Evolutionary conservation across 495 filamentous ascomycete genomes (phyloP).

Genomic region (Talaromyces liani): DNA sequence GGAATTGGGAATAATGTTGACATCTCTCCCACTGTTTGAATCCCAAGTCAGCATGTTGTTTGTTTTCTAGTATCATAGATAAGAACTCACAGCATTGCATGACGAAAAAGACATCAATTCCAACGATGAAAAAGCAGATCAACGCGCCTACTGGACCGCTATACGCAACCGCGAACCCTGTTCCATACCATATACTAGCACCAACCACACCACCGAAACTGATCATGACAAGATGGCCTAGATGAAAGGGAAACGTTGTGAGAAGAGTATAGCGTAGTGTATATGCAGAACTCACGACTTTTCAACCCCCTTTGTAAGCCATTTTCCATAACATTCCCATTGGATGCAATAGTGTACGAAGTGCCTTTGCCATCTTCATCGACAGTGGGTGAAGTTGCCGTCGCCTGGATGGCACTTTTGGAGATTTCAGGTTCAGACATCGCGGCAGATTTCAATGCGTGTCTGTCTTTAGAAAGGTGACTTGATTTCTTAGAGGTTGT

Average conservation of each 20-base stretch:
- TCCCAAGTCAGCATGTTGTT: neutral
- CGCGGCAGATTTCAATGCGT: too few relatives aligned
- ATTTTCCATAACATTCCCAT: neutral
- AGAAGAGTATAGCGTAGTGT: neutral
- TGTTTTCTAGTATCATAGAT: neutral
- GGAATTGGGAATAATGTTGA: constrained; percentile 47
- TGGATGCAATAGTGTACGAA: neutral
- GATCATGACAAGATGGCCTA: neutral
- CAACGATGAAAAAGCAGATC: constrained; percentile 56
- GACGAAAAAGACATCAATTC: constrained; percentile 57
- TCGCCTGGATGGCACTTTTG: neutral
- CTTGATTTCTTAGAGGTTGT: too few relatives aligned
- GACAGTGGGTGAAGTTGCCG: neutral
- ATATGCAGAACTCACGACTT: neutral
- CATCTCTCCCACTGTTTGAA: constrained; percentile 44
- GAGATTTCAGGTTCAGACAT: neutral
- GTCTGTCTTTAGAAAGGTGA: too few relatives aligned
- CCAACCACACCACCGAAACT: constrained; percentile 31
- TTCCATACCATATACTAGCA: constrained; percentile 43
- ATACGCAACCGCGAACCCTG: constrained; percentile 51
- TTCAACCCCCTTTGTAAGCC: neutral
- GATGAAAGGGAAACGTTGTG: neutral
- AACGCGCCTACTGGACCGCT: constrained; percentile 56
- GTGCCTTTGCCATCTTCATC: neutral
- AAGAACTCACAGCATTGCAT: constrained; percentile 25